Conservation (phyloP, 2,329 filamentous ascomycete genomes). For the Pyrenophora graminea region DNA sequence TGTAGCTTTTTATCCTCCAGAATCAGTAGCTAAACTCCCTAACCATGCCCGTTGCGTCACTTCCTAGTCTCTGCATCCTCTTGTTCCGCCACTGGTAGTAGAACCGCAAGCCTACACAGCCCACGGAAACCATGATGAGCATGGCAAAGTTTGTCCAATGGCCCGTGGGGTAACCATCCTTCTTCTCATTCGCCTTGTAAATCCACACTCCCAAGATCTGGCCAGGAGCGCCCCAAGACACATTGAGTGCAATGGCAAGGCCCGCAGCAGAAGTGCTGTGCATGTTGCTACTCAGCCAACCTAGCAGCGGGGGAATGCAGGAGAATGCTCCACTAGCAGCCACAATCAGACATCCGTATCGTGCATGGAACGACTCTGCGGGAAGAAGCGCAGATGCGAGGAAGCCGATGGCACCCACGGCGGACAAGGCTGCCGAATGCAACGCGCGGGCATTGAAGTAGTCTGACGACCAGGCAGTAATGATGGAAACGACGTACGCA, state of each 20-base stretch:
- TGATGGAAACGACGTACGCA: constrained; percentile 58
- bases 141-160: constrained; percentile 55
- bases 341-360: constrained; percentile 73
- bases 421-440: constrained; percentile 50
- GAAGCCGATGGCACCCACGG: constrained; percentile 60
- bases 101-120: constrained; percentile 9
- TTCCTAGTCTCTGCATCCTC: not conserved
- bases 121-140: constrained; percentile 11
- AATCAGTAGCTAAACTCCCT: constrained; percentile 10
- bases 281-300: constrained; percentile 72
- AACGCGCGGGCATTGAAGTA: constrained; percentile 49
- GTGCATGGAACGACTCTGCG: constrained; percentile 59
- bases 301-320: constrained; percentile 70
- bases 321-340: constrained; percentile 69
- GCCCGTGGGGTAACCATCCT: constrained; percentile 68
- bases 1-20: no score
- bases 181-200: constrained; percentile 66
- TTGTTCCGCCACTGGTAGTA: constrained; percentile 11
- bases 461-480: constrained; percentile 26
- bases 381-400: constrained; percentile 68
- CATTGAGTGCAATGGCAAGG: constrained; percentile 71
- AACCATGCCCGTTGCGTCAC: not conserved
- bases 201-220: constrained; percentile 77
- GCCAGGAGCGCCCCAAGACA: constrained; percentile 68
- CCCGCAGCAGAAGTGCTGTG: constrained; percentile 68